Conservation (phyloP, 768 basidiomycete species). For the Leucosporidium yakuticum region DNA sequence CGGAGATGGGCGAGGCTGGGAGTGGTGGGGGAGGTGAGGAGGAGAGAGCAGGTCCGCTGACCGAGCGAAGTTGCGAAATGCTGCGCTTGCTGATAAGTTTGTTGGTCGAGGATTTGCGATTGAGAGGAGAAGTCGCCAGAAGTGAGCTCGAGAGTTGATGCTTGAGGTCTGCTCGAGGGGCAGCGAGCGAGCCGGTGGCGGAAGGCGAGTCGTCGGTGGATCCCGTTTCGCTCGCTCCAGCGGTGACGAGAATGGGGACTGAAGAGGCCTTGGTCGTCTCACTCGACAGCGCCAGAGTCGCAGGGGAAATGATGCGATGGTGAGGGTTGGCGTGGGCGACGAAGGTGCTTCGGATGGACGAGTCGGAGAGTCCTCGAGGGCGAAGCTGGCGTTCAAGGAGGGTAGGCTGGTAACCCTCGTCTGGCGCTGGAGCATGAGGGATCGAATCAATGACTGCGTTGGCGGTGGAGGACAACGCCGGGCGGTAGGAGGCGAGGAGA, state of each 20-base stretch:
- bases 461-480: slow-evolving; percentile 57
- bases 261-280: slow-evolving; percentile 3
- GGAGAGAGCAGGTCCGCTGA: too few species aligned
- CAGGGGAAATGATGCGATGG: slow-evolving; percentile 44
- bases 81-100: too few species aligned
- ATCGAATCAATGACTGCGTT: slow-evolving; percentile 70
- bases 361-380: slow-evolving; percentile 79
- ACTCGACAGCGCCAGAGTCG: slow-evolving; percentile 42
- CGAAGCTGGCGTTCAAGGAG: slow-evolving; percentile 62
- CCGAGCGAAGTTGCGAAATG: too few species aligned
- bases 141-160: too few species aligned
- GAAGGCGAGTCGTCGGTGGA: too few species aligned
- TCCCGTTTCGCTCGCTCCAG: too few species aligned
- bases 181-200: too few species aligned
- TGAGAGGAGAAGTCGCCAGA: too few species aligned
- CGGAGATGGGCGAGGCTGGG: too few species aligned
- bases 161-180: too few species aligned
- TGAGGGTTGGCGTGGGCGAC: slow-evolving; percentile 28
- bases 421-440: slow-evolving; percentile 42
- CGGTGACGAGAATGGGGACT: not conserved
- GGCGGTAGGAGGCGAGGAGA: slow-evolving; percentile 22
- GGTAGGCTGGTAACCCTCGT: slow-evolving; percentile 47
- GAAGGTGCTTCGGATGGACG: slow-evolving; percentile 84
- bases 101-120: too few species aligned
- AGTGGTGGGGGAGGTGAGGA: too few species aligned